These are phyloP conservation scores for Botrytis cinerea DNA, from an alignment of 2,329 filamentous ascomycete species.

Conservation along the genomic window DNA sequence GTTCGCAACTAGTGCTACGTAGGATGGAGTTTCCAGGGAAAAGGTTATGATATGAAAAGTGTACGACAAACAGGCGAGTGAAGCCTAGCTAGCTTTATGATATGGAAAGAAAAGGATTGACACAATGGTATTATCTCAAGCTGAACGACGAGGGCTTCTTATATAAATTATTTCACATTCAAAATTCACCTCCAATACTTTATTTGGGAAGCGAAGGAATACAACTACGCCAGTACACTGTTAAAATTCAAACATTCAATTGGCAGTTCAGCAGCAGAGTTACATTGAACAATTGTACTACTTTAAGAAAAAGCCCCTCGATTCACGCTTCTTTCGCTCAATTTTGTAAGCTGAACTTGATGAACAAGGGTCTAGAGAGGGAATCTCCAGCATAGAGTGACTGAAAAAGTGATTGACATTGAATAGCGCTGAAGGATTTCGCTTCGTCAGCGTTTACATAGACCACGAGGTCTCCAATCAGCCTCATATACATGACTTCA, in stretches of 20 bases:
- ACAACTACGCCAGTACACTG: neutral
- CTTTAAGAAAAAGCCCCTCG: too few species aligned
- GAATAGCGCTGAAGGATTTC: neutral
- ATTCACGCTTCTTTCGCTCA: neutral
- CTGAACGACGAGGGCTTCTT: neutral
- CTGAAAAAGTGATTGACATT: neutral
- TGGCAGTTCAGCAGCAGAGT: neutral
- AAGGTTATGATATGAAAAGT: neutral
- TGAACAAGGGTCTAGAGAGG: neutral
- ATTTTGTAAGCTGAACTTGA: neutral
- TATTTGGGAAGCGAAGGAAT: neutral
- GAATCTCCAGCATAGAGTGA: neutral
- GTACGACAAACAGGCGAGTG: neutral
- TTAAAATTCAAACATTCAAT: neutral
- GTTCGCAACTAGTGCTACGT: neutral
- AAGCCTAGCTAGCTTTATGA: neutral
- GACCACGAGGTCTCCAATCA: neutral
- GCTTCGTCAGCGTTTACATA: neutral
- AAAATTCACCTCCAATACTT: neutral
- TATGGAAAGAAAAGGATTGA: neutral
- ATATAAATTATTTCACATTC: neutral
- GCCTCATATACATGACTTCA: neutral
- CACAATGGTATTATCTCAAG: neutral
- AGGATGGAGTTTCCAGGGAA: neutral
- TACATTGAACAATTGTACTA: neutral